These are phyloP conservation scores for Penicillium griseofulvum DNA, from an alignment of 2,329 filamentous ascomycete genomes.

Conservation along the genomic window DNA sequence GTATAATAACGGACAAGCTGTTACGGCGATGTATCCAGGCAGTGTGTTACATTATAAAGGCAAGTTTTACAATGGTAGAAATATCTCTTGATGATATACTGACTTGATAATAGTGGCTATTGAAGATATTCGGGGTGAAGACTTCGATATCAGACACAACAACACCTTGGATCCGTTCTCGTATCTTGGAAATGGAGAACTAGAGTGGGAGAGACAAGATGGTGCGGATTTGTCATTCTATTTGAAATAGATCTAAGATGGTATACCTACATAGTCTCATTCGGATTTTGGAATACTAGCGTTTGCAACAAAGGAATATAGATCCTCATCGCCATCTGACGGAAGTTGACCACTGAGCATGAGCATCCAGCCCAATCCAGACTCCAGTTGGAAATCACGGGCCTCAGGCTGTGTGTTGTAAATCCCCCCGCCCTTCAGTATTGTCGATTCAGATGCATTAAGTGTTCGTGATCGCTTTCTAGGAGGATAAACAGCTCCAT, in stretches of 20 bases:
- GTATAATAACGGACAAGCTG: not conserved
- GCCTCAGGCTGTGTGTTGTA: not conserved
- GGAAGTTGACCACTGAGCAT: constrained; percentile 1
- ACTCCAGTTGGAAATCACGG: not conserved
- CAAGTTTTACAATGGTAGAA: not conserved
- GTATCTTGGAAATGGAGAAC: not conserved
- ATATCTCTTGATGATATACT: not conserved
- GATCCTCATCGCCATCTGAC: not conserved
- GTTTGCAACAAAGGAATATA: constrained; percentile 1
- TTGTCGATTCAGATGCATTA: not conserved
- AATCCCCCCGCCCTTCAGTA: not conserved
- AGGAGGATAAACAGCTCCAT: not conserved
- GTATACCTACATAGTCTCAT: not conserved
- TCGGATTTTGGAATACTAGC: constrained; percentile 38
- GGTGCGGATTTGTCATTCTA: not conserved
- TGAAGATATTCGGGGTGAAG: not conserved
- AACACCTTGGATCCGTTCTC: not conserved
- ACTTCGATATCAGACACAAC: not conserved
- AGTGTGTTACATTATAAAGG: not conserved
- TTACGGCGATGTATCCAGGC: not conserved
- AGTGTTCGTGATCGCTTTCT: not conserved
- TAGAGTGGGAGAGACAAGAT: not conserved
- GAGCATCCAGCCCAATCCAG: constrained; percentile 5
- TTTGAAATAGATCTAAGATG: not conserved
- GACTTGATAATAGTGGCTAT: not conserved